A percentile compares a stretch with the other conserved stretches of the same genome.
Conservation (phyloP, 306 rosid species). For the Cicer yamashitae region DNA sequence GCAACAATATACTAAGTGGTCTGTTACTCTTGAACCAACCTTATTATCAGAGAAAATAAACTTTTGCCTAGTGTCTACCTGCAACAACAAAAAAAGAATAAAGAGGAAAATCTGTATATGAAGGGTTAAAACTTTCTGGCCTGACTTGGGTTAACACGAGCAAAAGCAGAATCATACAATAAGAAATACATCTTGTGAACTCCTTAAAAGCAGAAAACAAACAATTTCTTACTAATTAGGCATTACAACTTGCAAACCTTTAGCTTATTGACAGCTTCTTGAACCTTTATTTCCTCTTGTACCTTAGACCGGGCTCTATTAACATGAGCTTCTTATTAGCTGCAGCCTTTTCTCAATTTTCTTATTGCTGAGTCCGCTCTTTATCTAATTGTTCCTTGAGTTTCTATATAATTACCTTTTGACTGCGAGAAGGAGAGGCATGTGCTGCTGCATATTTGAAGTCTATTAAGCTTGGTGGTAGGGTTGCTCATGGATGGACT, state of each 20-base stretch:
- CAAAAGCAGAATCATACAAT: slow-evolving; percentile 54
- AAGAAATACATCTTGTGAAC: slow-evolving; percentile 37
- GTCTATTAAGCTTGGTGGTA: too few relatives aligned
- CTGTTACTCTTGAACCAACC: slow-evolving; percentile 76
- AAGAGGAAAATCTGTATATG: slow-evolving; percentile 27
- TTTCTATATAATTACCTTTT: slow-evolving; percentile 75
- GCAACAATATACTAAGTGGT: slow-evolving; percentile 48
- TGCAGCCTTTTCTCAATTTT: slow-evolving; percentile 87
- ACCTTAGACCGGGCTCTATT: slow-evolving; percentile 82
- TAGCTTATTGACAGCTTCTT: slow-evolving; percentile 78
- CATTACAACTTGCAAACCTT: slow-evolving; percentile 59
- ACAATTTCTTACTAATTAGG: slow-evolving; percentile 27
- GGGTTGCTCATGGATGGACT: too few relatives aligned
- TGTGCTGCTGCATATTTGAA: too few relatives aligned
- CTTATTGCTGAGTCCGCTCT: slow-evolving; percentile 75
- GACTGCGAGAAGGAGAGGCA: slow-evolving; percentile 57
- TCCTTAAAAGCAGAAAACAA: slow-evolving; percentile 27
- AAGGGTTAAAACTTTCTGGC: slow-evolving; percentile 1
- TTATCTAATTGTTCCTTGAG: slow-evolving; percentile 78
- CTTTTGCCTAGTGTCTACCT: slow-evolving; percentile 91
- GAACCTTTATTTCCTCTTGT: slow-evolving; percentile 75
- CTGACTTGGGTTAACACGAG: slow-evolving; percentile 28
- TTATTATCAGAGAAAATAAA: slow-evolving; percentile 78
- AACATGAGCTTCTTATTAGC: slow-evolving; percentile 78
- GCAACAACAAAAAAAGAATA: slow-evolving; percentile 48